Conservation (phyloP, 306 rosid genomes). For the Rosa multiflora region DNA sequence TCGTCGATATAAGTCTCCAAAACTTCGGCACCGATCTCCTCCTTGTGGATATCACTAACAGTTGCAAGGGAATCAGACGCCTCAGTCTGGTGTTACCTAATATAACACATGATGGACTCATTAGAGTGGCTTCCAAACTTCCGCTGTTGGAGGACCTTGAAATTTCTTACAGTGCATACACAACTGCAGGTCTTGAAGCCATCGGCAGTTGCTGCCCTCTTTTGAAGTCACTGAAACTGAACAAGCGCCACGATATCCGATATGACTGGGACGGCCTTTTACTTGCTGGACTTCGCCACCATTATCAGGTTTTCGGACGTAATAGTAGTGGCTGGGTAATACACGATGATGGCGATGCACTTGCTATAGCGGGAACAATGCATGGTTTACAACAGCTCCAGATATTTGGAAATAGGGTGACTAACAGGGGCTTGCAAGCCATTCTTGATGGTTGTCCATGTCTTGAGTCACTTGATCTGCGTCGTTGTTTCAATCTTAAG, state of each 20-base stretch:
- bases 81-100: constrained; percentile 40
- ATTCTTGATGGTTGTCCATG: constrained; percentile 64
- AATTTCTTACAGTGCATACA: constrained; percentile 22
- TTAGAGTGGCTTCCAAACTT: constrained; percentile 32
- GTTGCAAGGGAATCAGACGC: constrained; percentile 34
- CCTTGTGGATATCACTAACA: constrained; percentile 37
- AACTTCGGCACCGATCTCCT: constrained; percentile 37
- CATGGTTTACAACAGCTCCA: constrained; percentile 53
- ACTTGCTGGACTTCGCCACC: not conserved
- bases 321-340: accelerated
- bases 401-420: constrained; percentile 53
- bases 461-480: constrained; percentile 68
- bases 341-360: constrained; percentile 35
- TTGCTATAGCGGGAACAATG: constrained; percentile 58
- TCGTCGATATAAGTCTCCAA: constrained; percentile 38
- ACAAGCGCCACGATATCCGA: not conserved
- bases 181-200: constrained; percentile 24
- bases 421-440: constrained; percentile 50
- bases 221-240: constrained; percentile 40
- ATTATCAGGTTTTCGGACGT: not conserved
- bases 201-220: constrained; percentile 46
- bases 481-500: constrained; percentile 44
- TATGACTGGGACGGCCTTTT: not conserved
- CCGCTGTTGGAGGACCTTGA: constrained; percentile 56
- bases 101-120: constrained; percentile 37